Evolutionary conservation across 1,284 basidiomycete genomes (phyloP).

Genomic region (Rhizopogon parksii): DNA sequence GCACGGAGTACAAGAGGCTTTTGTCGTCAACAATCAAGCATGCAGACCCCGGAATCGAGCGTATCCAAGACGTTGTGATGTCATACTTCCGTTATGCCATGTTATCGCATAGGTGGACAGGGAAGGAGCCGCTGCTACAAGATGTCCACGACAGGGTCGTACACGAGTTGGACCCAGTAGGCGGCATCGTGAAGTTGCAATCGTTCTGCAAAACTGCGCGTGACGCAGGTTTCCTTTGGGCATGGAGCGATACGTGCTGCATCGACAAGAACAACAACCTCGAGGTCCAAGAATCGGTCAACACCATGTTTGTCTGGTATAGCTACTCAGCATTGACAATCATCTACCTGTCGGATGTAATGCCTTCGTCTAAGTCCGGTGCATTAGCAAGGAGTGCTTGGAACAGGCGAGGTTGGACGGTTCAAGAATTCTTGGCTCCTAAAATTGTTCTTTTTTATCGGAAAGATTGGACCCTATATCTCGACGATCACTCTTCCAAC

Average conservation of each 20-base stretch:
- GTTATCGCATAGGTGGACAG: conserved; percentile 20
- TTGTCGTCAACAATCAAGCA: neutral
- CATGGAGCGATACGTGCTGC: conserved; percentile 20
- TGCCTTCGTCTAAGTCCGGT: conserved; percentile 9
- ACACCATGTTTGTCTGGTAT: conserved; percentile 24
- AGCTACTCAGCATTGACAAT: conserved; percentile 17
- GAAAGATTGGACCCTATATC: conserved; percentile 17
- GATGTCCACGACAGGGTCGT: conserved; percentile 15
- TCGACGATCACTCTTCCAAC: conserved; percentile 16
- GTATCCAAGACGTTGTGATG: conserved; percentile 6
- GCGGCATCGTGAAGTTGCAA: conserved; percentile 15
- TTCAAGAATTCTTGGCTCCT: conserved; percentile 21
- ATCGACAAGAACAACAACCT: conserved; percentile 21
- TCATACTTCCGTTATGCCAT: conserved; percentile 17
- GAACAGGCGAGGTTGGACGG: conserved; percentile 20
- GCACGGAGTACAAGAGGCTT: neutral
- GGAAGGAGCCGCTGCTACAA: conserved; percentile 14
- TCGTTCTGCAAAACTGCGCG: conserved; percentile 15
- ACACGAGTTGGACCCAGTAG: conserved; percentile 14
- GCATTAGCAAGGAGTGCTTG: conserved; percentile 13
- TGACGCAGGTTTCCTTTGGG: conserved; percentile 18
- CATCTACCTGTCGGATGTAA: conserved; percentile 17
- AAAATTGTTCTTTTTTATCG: conserved; percentile 15
- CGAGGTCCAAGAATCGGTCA: conserved; percentile 21
- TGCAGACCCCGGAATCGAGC: neutral